A percentile compares a stretch with the other conserved stretches of the same genome.
phyloP scores from a whole-genome alignment of 768 basidiomycete genomes.

The Xerocomus brunneocitrinus region DNA sequence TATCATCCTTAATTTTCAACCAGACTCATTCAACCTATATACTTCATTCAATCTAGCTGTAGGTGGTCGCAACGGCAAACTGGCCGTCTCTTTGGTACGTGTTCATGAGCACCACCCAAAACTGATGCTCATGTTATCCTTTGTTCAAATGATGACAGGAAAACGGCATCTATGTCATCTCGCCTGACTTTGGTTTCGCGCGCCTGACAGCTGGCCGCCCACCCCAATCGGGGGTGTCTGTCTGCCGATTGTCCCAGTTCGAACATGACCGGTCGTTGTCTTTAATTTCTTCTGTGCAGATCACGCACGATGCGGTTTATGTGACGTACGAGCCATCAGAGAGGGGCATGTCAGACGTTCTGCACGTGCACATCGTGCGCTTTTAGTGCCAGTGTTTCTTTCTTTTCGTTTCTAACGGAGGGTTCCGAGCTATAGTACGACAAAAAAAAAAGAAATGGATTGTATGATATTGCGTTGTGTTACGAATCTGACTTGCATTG shows the following conservation, averaged over 20 bases:
- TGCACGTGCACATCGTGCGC: not conserved
- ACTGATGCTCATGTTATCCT: not conserved
- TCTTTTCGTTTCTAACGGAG: not conserved
- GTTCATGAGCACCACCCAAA: not conserved
- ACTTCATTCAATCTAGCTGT: slow-evolving; percentile 47
- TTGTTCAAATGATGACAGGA: not conserved
- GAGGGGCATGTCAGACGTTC: not conserved
- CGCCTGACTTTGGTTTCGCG: slow-evolving; percentile 22
- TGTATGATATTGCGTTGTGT: too few relatives aligned
- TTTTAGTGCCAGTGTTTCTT: not conserved
- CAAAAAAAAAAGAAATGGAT: too few relatives aligned
- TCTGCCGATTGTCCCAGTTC: slow-evolving; percentile 14
- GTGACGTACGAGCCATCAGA: slow-evolving; percentile 31
- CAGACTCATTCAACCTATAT: slow-evolving; percentile 3
- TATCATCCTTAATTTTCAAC: slow-evolving; percentile 22
- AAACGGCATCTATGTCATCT: slow-evolving; percentile 24
- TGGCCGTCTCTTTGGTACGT: slow-evolving; percentile 45
- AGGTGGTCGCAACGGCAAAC: slow-evolving; percentile 34
- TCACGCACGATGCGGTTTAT: slow-evolving; percentile 51
- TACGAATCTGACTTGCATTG: too few relatives aligned
- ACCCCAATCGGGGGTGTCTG: slow-evolving; percentile 29
- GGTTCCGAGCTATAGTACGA: too few relatives aligned
- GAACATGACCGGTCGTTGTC: slow-evolving; percentile 11
- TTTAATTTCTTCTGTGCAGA: slow-evolving; percentile 47
- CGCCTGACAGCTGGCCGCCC: slow-evolving; percentile 25